Evolutionary conservation across 2,329 filamentous ascomycete genomes (phyloP), one percentile per base, ranked within the genome.

Genomic region (Aspergillus carbonarius): DNA sequence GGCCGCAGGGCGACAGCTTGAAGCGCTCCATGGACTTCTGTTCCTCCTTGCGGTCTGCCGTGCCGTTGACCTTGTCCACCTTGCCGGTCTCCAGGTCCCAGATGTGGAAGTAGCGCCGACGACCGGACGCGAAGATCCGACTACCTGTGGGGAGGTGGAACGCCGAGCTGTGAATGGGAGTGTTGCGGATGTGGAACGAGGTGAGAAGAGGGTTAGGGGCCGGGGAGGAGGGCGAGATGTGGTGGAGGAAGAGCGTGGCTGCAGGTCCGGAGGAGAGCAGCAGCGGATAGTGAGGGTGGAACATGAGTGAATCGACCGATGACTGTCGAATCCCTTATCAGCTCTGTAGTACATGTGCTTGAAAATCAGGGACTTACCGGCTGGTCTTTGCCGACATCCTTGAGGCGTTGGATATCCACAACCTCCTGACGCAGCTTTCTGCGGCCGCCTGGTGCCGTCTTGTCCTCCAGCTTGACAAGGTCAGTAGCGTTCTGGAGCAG

Each of bases 21-120:
- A 99, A 96, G 30, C 83, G 83, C 75, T 98, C 95, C 92, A 97
- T 97, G 40, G 85, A 89, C 68, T 88, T 89, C 74, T 97, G 93
- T 75, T 96, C 91, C 56, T 90, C 83, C 64, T 88, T 77, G 15
- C 76, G 71, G 88, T 62, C 92, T 86, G 70, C 89, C 85, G 59
- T 95, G 79, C 72, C 89, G 82, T 66, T 87, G 46, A 96, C 85
- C 76, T 96, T 96, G 69, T 93, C 89, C 50, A 99, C 87, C 12
- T 82, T 80, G 44, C 95, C 95, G 0, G 89, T 88, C 44, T 88
- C 81, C 23, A 99, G 83, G 69, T 98, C 88, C 95, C 95, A 99
- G 65, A 89, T 88, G 77, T 98, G 95, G 76, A 98, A 97, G 79
- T 92, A 98, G 63, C 88, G 88, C 51, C 95, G 86, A 35, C 93